A percentile compares a stretch with the other conserved stretches of the same genome.
These are phyloP conservation scores for Colletotrichum coccodes DNA, from an alignment of 2,329 filamentous ascomycete species.

Conservation along the genomic window DNA sequence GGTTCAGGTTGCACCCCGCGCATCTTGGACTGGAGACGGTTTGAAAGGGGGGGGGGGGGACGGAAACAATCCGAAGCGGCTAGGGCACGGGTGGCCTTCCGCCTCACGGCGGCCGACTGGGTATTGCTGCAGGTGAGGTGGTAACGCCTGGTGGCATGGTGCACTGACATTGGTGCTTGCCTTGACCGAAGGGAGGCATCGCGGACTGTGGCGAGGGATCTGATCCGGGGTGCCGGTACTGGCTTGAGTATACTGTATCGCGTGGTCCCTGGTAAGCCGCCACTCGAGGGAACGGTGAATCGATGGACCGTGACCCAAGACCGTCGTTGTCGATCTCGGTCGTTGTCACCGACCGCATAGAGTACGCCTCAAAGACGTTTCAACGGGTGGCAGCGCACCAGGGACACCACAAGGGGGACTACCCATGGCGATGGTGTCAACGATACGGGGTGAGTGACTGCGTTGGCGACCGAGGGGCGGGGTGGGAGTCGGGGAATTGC, in stretches of 20 bases:
- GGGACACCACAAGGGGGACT: not conserved
- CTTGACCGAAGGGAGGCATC: not conserved
- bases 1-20: too few species aligned
- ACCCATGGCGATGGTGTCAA: not conserved
- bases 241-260: not conserved
- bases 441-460: not conserved
- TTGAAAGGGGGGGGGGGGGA: too few species aligned
- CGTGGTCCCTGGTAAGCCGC: not conserved
- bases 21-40: too few species aligned
- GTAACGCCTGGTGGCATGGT: not conserved
- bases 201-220: not conserved
- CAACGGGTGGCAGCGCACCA: not conserved
- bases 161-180: not conserved
- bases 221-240: not conserved
- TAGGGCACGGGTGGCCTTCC: not conserved
- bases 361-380: not conserved
- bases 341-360: not conserved
- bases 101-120: not conserved
- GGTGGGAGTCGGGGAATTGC: not conserved
- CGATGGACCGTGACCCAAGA: conserved; percentile 4
- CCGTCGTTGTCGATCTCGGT: not conserved
- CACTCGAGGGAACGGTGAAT: not conserved
- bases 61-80: not conserved
- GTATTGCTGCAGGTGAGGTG: not conserved
- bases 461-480: not conserved